Percentiles rank a stretch among this genome's conserved stretches.
phyloP scores from a whole-genome alignment of 2,329 filamentous ascomycete genomes.

The Exserohilum turcica region DNA sequence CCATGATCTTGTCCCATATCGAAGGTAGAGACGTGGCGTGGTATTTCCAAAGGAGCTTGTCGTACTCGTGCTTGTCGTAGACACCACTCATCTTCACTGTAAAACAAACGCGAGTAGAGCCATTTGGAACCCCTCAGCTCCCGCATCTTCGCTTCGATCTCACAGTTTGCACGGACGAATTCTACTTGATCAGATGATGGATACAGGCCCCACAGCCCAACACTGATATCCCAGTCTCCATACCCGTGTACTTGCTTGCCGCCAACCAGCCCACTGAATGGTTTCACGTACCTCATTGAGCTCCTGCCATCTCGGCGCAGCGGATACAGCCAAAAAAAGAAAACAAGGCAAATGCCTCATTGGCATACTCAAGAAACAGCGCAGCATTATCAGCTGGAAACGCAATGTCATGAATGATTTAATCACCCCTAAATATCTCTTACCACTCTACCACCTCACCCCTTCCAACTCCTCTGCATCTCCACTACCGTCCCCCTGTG shows the following conservation, averaged over 20 bases:
- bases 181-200: constrained; percentile 57
- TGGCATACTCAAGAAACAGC: constrained; percentile 59
- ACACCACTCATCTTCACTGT: constrained; percentile 75
- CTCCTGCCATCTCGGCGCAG: constrained; percentile 40
- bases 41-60: constrained; percentile 66
- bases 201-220: constrained; percentile 78
- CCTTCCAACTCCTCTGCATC: no score
- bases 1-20: constrained; percentile 69
- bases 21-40: constrained; percentile 65
- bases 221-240: constrained; percentile 38
- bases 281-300: constrained; percentile 38
- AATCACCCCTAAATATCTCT: no score
- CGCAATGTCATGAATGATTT: constrained; percentile 68
- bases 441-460: no score
- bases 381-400: constrained; percentile 59
- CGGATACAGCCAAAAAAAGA: constrained; percentile 66
- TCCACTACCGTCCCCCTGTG: no score
- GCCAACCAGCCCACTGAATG: constrained; percentile 9
- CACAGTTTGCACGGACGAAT: constrained; percentile 73
- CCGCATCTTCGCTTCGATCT: constrained; percentile 70
- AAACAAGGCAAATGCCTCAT: constrained; percentile 55
- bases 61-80: constrained; percentile 66
- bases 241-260: constrained; percentile 15
- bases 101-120: constrained; percentile 86
- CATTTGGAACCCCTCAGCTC: constrained; percentile 80